These are phyloP conservation scores for Schizophyllum amplum DNA, from an alignment of 1,284 basidiomycete genomes.

Conservation along the genomic window DNA sequence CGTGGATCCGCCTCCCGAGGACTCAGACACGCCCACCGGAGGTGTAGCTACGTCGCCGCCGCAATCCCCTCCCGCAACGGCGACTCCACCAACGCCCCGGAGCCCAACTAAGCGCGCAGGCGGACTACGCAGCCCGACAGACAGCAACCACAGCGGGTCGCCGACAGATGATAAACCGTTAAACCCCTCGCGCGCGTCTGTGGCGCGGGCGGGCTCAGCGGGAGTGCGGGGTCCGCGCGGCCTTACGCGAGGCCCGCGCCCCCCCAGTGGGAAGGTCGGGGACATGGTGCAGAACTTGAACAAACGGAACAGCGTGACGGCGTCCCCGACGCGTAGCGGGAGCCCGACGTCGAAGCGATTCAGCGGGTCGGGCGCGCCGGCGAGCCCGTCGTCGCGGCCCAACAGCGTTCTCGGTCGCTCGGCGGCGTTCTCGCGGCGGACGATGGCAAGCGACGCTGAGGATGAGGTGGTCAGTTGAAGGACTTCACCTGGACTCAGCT, in stretches of 20 bases:
- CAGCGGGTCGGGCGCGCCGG: slow-evolving; percentile 33
- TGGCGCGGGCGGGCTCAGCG: slow-evolving; percentile 36
- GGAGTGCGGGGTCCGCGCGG: slow-evolving; percentile 45
- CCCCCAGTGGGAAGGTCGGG: slow-evolving; percentile 38
- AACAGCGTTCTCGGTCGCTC: slow-evolving; percentile 39
- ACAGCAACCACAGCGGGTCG: slow-evolving; percentile 17
- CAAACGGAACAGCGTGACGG: slow-evolving; percentile 31
- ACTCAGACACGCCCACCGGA: slow-evolving; percentile 14
- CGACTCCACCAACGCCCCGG: slow-evolving; percentile 23
- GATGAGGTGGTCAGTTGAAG: slow-evolving; percentile 50
- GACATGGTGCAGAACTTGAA: slow-evolving; percentile 50
- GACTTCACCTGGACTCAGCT: no score
- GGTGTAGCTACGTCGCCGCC: slow-evolving; percentile 12
- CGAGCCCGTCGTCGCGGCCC: slow-evolving; percentile 25
- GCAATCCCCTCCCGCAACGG: slow-evolving; percentile 12
- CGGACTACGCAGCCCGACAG: slow-evolving; percentile 5
- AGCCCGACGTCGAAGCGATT: slow-evolving; percentile 32
- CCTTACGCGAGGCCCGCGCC: slow-evolving; percentile 36
- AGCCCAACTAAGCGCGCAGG: neutral
- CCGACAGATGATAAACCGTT: slow-evolving; percentile 26
- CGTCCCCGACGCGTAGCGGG: slow-evolving; percentile 20
- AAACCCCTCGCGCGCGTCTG: slow-evolving; percentile 20
- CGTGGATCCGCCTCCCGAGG: slow-evolving; percentile 31
- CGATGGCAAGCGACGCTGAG: slow-evolving; percentile 76
- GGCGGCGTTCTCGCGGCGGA: slow-evolving; percentile 58